These are phyloP conservation scores for Iris macrosiphon DNA, from an alignment of 106 monocot species.

Conservation along the genomic window DNA sequence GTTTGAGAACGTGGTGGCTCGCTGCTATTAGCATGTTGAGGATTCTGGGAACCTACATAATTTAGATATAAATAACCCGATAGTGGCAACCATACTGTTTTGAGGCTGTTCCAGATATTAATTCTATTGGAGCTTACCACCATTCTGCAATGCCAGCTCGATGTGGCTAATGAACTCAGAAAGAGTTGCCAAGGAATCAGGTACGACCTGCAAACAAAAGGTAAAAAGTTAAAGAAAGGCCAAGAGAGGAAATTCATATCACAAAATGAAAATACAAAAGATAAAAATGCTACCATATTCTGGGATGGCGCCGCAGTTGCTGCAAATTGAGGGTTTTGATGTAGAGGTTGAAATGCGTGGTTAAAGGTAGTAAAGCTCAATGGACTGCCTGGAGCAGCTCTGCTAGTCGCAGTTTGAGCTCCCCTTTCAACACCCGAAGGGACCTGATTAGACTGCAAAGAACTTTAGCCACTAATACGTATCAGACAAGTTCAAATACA, in stretches of 20 bases:
- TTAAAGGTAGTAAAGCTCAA: slow-evolving; percentile 13
- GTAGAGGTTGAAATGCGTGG: slow-evolving; percentile 22
- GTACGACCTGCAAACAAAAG: slow-evolving; percentile 45
- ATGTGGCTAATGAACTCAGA: slow-evolving; percentile 66
- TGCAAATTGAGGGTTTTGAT: slow-evolving; percentile 29
- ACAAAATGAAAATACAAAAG: not conserved
- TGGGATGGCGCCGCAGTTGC: slow-evolving; percentile 10
- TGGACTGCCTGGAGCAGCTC: slow-evolving; percentile 26
- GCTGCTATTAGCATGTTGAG: slow-evolving; percentile 18
- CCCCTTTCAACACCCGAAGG: slow-evolving; percentile 30
- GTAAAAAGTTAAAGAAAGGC: not conserved
- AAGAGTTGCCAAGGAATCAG: slow-evolving; percentile 80
- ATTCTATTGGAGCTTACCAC: slow-evolving; percentile 15
- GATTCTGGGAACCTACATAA: slow-evolving; percentile 32
- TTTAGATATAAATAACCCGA: slow-evolving; percentile 3
- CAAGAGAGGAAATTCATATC: not conserved
- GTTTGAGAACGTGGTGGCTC: slow-evolving; percentile 13
- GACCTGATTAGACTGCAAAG: slow-evolving; percentile 27
- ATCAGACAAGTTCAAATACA: not conserved
- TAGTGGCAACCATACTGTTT: not conserved
- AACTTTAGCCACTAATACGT: not conserved
- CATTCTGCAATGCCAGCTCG: slow-evolving; percentile 45
- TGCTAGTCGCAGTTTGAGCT: slow-evolving; percentile 21
- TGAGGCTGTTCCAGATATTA: not conserved
- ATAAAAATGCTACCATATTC: slow-evolving; percentile 18